phyloP scores from a whole-genome alignment of 331 rosid species.

The Spiraea crenata region DNA sequence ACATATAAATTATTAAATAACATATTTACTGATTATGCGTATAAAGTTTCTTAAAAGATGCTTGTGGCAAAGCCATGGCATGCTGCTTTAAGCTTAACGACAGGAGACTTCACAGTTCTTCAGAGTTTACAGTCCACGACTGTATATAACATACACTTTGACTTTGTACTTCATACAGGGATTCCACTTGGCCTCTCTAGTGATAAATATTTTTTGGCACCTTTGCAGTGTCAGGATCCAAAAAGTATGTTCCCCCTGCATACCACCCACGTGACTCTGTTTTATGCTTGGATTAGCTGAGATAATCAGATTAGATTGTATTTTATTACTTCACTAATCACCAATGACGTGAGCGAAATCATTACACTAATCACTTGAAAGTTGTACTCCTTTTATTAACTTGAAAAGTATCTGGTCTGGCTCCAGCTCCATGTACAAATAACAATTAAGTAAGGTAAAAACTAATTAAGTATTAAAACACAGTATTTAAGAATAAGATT shows the following conservation, averaged over 20 bases:
- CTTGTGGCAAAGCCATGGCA: too few species aligned
- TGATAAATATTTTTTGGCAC: slow-evolving; percentile 1
- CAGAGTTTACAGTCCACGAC: neutral
- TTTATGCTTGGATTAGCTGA: neutral
- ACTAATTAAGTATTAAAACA: neutral
- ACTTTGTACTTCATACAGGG: slow-evolving; percentile 5
- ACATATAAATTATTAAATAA: too few species aligned
- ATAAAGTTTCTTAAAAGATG: too few species aligned
- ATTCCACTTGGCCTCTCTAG: slow-evolving; percentile 12
- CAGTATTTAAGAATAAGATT: slow-evolving; percentile 14
- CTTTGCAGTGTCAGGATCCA: slow-evolving; percentile 4
- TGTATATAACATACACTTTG: neutral
- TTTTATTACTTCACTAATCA: neutral
- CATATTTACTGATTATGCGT: too few species aligned
- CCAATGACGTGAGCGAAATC: neutral
- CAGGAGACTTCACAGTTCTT: neutral
- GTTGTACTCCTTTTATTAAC: neutral
- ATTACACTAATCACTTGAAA: neutral
- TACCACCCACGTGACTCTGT: slow-evolving; percentile 6
- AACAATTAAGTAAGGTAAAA: neutral
- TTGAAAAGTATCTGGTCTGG: neutral
- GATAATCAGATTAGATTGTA: too few species aligned
- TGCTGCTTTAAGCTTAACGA: neutral
- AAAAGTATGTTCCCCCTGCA: slow-evolving; percentile 10
- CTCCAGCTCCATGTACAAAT: neutral